phyloP scores from a whole-genome alignment of 164 flowering plant species.

The Aristolochia fimbriata region DNA sequence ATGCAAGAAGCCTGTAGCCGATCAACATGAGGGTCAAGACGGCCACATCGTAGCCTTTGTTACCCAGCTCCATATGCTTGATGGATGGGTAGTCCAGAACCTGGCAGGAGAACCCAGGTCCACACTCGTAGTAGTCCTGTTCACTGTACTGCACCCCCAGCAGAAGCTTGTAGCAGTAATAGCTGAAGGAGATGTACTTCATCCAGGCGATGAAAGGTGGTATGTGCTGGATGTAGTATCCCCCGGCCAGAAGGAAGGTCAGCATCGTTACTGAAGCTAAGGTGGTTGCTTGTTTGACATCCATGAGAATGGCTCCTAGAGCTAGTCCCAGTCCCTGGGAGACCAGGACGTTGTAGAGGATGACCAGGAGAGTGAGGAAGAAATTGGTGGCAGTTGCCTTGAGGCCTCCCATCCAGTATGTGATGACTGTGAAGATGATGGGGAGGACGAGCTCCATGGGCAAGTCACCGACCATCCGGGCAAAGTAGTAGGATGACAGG shows the following conservation, averaged over 20 bases:
- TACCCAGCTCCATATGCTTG: slow-evolving; percentile 31
- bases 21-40: slow-evolving; percentile 64
- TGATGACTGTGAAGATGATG: slow-evolving; percentile 43
- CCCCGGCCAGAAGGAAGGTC: slow-evolving; percentile 67
- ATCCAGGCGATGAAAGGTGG: slow-evolving; percentile 71
- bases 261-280: slow-evolving; percentile 81
- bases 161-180: slow-evolving; percentile 80
- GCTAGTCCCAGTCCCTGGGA: slow-evolving; percentile 86
- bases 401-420: slow-evolving; percentile 93
- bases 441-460: slow-evolving; percentile 96
- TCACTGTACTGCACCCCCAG: slow-evolving; percentile 61
- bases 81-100: slow-evolving; percentile 59
- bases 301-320: slow-evolving; percentile 85
- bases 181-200: slow-evolving; percentile 72
- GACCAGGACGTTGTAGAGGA: slow-evolving; percentile 75
- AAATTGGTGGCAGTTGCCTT: slow-evolving; percentile 47
- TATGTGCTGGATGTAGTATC: slow-evolving; percentile 85
- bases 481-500: slow-evolving; percentile 77
- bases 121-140: slow-evolving; percentile 56
- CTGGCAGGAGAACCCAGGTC: slow-evolving; percentile 33
- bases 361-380: slow-evolving; percentile 38
- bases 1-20: slow-evolving; percentile 75
- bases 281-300: slow-evolving; percentile 67
- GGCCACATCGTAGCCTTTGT: slow-evolving; percentile 43
- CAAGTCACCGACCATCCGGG: slow-evolving; percentile 65